Base-by-base conservation (phyloP, 768 basidiomycete species). In the Mycena chlorophos region DNA sequence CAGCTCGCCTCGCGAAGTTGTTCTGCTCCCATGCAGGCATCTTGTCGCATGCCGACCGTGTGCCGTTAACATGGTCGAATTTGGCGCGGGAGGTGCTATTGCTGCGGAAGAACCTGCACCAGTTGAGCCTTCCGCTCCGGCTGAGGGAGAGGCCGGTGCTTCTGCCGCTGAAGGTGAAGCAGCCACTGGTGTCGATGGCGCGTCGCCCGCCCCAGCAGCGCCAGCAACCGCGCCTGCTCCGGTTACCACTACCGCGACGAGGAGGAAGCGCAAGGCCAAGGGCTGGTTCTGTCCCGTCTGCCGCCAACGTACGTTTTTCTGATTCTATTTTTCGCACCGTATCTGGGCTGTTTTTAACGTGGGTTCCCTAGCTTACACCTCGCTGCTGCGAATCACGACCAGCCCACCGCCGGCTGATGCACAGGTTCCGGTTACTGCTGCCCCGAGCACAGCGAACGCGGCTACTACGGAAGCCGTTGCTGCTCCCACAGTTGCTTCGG, bases 261-360 rank as follows among this genome's bases (percentile, higher is more conserved):
- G 92, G 57, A 78, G 94, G 67, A 95, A 94, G 78, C 80, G 93
- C 63, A 95, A 92, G 75, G 89, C 92, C 0, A 98, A 98, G 72
- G 94, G 94, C 4, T 98, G 94, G 94, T 92, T 89, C 80, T 98
- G 94, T 69, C 94, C 94, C 26, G 91, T 98, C 47, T 96, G 94
- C 70, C 83, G 94, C 62, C 94, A 94, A 79, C 93, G 92, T 94
- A 67, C 25, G 4, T 51, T 54, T 38, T 54, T 39, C n/a, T 49
- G 29, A 49, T 23, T 39, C 43, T 23, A 52, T 52, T 31, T 26
- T 48, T n/a, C n/a, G n/a, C n/a, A n/a, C n/a, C n/a, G n/a, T n/a
- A n/a, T n/a, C n/a, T n/a, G n/a, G n/a, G n/a, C n/a, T n/a, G n/a
- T n/a, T n/a, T n/a, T n/a, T n/a, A n/a, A n/a, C n/a, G n/a, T n/a